Base-by-base conservation (phyloP, 202 grass and related monocot genomes). In the Panicum hallii region DNA sequence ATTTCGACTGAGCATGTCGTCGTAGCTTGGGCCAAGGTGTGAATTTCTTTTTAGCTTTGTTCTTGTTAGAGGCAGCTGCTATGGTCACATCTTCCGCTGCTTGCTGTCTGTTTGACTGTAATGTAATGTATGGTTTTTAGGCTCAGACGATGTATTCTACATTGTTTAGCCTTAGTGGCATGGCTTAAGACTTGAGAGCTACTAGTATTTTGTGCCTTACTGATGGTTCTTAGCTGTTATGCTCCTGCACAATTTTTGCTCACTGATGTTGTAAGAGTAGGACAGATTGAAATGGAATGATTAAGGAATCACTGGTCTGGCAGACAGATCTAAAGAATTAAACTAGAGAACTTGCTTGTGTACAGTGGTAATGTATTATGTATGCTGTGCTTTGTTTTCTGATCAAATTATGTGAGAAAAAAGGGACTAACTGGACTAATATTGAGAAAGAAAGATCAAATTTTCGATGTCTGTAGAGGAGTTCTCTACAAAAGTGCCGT, bases 1-100 rank as follows among this genome's bases (percentile, higher is more conserved):
- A 86, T 81, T 83, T 91, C 58, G 71, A 63, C 34, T 93, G 79
- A 90, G 61, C 9, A 11, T 44, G 15, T 5, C 6, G 15, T n/a
- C 11, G 11, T 68, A 36, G 60, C 28, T 81, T 38, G 40, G n/a
- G 41, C 6, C 19, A 56, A 45, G n/a, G 67, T 65, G 10, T 45
- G 48, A 69, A 54, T 53, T 11, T 65, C 53, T 15, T 2, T 75
- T 54, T 11, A 82, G 26, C 26, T 26, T 26, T 26, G 26, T 26
- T 26, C 26, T 26, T 26, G 26, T 26, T 26, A 26, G 26, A 26
- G 28, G 23, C 28, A 36, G 43, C 23, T 54, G 4, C 46, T 63
- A 30, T 3, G 0, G 7, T 75, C 5, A 56, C 19, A 82, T 85
- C 38, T 5, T 54, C 19, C 26, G 11, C 9, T 71, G 30, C 5